Evolutionary conservation across 192 early-diverging fungal species (phyloP), one percentile per base, ranked within the genome.

Genomic region (Coemansia sp.): DNA sequence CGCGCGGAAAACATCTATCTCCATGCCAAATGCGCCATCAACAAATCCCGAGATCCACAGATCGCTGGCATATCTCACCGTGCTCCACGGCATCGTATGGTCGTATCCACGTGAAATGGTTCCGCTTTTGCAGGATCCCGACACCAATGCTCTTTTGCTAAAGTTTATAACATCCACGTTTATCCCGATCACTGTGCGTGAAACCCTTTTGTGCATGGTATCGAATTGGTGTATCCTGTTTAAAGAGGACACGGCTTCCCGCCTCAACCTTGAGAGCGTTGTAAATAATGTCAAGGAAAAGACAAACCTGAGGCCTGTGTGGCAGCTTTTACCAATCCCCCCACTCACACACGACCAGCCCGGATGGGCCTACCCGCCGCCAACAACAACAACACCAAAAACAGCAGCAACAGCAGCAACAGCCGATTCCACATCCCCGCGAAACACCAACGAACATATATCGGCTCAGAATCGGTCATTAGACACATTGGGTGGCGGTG

Each of bases 211-310:
- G 48, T 67, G 67, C 58, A 81, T 81, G 79, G 79, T 81, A 46
- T 81, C 79, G 8, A 76, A 76, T 56, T 81, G 79, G 79, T 72
- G 74, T 61, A 63, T 81, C 5, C 40, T 81, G 55, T 81, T 67
- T 42, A 41, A 60, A 7, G 67, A 70, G 46, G 66, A 66, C 62
- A 13, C 75, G 17, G 60, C 63, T 7, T 70, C 74, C 9, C 70
- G 79, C 25, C 12, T 69, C 19, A 76, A 73, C 44, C 64, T 81
- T 11, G 79, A 81, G 42, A 56, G 70, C 16, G 66, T 81, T 25
- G 79, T 81, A 6, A 74, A 81, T 39, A 58, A 46, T 1, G 68
- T 69, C 46, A 76, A 75, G 46, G 70, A 65, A 16, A 66, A 64
- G 22, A 61, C 68, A 22, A 66, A 66, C n/a, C 41, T 75, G 64